Percentiles rank a stretch among this genome's conserved stretches.
Conservation (phyloP, 2,329 filamentous ascomycete genomes). For the Penicillium frequentans region DNA sequence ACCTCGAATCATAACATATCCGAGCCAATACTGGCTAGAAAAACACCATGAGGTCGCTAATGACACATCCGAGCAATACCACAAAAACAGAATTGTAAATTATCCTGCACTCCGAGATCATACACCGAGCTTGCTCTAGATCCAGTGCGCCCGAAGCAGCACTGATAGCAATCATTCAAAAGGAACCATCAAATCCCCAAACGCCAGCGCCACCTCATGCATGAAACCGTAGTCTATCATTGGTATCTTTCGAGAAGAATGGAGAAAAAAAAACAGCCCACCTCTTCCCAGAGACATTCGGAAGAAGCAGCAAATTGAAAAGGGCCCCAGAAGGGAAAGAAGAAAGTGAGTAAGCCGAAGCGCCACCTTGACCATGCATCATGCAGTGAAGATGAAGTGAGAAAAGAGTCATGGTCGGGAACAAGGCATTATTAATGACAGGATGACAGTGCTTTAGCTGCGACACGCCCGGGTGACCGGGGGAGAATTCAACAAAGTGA, state of each 20-base stretch:
- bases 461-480: not conserved
- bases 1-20: not conserved
- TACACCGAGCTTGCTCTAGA: not conserved
- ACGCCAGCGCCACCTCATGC: conserved; percentile 26
- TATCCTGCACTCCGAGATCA: not conserved
- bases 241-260: conserved; percentile 34
- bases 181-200: conserved; percentile 10
- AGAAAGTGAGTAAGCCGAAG: conserved; percentile 3
- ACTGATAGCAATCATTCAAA: conserved; percentile 12
- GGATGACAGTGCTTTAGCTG: not conserved
- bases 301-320: conserved; percentile 5
- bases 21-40: not conserved
- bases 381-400: conserved; percentile 9
- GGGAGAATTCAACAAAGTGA: not conserved
- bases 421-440: not conserved
- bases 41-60: not conserved
- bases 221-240: conserved; percentile 32
- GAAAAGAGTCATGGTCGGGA: not conserved
- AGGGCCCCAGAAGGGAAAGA: not conserved
- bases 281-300: conserved; percentile 1
- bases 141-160: not conserved
- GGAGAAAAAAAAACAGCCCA: conserved; percentile 6
- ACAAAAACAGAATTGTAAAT: not conserved
- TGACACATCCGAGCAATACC: not conserved
- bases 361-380: conserved; percentile 16